A percentile compares a stretch with the other conserved stretches of the same genome.
These are phyloP conservation scores for Dryas drummondii DNA, from an alignment of 306 rosid genomes.

Conservation along the genomic window DNA sequence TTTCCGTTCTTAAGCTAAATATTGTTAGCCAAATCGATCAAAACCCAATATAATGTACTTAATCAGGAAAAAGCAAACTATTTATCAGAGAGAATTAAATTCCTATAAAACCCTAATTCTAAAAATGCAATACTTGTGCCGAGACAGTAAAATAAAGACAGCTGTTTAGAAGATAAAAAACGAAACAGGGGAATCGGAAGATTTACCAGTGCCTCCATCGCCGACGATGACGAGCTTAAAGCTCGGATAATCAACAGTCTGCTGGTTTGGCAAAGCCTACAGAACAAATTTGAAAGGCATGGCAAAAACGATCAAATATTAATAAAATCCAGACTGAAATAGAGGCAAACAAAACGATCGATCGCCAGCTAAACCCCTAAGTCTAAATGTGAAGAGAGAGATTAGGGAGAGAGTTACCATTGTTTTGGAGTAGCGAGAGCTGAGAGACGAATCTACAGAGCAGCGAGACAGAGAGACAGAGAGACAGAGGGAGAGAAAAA, in stretches of 20 bases:
- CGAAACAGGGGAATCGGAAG: not conserved
- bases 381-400: not conserved
- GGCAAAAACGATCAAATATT: not conserved
- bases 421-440: not conserved
- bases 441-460: not conserved
- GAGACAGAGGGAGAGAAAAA: not conserved
- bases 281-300: not conserved
- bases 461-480: not conserved
- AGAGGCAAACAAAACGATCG: constrained; percentile 1
- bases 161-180: not conserved
- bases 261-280: constrained; percentile 57
- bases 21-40: not conserved
- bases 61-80: not conserved
- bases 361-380: constrained; percentile 22
- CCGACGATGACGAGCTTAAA: constrained; percentile 79
- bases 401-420: constrained; percentile 28
- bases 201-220: constrained; percentile 72
- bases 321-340: not conserved
- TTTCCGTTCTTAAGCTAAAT: not conserved
- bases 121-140: not conserved
- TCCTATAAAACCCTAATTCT: not conserved
- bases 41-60: not conserved
- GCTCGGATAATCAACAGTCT: constrained; percentile 60
- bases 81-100: not conserved
- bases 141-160: not conserved